Conservation (phyloP, 139 green algal species). For the Chlamydomonas sp. region DNA sequence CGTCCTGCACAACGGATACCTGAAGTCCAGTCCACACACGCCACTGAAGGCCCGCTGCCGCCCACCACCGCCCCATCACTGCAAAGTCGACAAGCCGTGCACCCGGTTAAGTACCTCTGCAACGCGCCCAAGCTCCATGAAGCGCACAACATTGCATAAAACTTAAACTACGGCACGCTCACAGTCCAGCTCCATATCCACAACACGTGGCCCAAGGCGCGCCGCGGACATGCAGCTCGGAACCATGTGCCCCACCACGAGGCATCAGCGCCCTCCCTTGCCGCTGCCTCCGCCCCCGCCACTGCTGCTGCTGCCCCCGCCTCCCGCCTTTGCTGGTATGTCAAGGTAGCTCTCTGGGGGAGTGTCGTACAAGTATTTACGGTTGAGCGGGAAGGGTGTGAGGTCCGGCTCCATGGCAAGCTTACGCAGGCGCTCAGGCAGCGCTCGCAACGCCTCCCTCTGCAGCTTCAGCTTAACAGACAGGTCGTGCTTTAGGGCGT, state of each 20-base stretch:
- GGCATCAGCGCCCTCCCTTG: not conserved
- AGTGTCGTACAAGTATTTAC: constrained; percentile 26
- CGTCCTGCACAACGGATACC: too few species aligned
- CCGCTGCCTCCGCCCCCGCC: not conserved
- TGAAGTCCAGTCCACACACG: too few species aligned
- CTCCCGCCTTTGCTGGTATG: not conserved
- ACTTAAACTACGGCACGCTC: too few species aligned
- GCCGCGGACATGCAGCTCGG: too few species aligned
- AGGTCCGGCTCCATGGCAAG: constrained; percentile 19
- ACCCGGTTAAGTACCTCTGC: too few species aligned
- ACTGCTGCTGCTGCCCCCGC: not conserved
- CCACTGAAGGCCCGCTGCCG: too few species aligned
- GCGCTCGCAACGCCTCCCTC: constrained; percentile 15
- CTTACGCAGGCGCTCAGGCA: constrained; percentile 22
- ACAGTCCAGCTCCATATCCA: too few species aligned
- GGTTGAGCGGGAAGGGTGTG: constrained; percentile 30
- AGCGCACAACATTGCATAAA: too few species aligned
- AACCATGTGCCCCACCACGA: not conserved
- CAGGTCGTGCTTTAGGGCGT: constrained; percentile 27
- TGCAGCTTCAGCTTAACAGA: constrained; percentile 36
- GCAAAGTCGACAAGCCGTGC: too few species aligned
- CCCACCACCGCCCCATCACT: too few species aligned
- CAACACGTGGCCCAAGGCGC: too few species aligned
- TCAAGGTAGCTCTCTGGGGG: constrained; percentile 20
- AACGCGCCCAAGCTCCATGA: too few species aligned